phyloP scores from a whole-genome alignment of 768 basidiomycete species.

The Agaricus subrufescens region DNA sequence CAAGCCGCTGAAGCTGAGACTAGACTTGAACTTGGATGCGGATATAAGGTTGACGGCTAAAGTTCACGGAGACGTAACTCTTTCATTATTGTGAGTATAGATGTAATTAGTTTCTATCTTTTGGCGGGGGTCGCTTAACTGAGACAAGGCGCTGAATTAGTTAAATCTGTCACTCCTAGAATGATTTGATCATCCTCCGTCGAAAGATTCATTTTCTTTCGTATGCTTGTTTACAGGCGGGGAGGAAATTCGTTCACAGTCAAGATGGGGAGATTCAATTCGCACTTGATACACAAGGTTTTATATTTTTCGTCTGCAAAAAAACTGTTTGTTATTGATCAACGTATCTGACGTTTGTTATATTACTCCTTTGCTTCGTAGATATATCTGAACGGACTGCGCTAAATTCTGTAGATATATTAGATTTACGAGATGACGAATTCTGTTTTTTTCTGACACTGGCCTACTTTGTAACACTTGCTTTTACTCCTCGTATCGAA shows the following conservation, averaged over 20 bases:
- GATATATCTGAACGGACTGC: neutral
- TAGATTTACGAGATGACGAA: neutral
- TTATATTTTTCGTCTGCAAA: neutral
- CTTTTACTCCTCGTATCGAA: neutral
- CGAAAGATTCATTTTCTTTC: too few relatives aligned
- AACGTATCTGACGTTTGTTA: neutral
- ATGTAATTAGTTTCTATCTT: neutral
- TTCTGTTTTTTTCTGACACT: neutral
- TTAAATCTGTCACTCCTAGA: neutral
- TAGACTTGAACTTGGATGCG: constrained; percentile 29
- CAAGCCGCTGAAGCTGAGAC: constrained; percentile 20
- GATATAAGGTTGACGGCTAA: constrained; percentile 28
- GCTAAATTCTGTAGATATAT: neutral
- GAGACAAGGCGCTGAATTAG: constrained; percentile 10
- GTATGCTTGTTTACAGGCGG: too few relatives aligned
- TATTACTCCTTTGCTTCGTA: neutral
- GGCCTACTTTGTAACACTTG: too few relatives aligned
- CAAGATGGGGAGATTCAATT: too few relatives aligned
- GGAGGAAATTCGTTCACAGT: too few relatives aligned
- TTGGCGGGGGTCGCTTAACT: constrained; percentile 2
- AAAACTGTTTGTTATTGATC: neutral
- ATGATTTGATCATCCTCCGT: neutral
- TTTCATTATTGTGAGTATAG: constrained; percentile 24
- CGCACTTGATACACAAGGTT: too few relatives aligned
- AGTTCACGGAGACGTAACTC: constrained; percentile 28